Evolutionary conservation across 768 basidiomycete genomes (phyloP).

Genomic region (Lyophyllum shimeji): DNA sequence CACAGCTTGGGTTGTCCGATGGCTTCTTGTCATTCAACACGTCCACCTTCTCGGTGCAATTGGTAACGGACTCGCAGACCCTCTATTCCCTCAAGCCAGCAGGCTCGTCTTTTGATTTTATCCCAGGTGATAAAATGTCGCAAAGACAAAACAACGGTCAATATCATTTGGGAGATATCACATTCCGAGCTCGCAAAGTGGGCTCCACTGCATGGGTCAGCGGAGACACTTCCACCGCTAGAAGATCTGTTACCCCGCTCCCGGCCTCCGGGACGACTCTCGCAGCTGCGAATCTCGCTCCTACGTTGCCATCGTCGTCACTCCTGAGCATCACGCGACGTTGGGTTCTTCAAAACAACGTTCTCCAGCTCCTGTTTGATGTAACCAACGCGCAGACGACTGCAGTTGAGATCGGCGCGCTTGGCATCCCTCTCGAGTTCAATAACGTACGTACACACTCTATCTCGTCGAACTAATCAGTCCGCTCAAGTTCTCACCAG

Average conservation of each 20-base stretch:
- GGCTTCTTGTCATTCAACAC: conserved; percentile 49
- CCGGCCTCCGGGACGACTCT: conserved; percentile 42
- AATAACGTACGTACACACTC: conserved; percentile 45
- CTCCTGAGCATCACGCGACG: conserved; percentile 50
- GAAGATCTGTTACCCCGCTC: conserved; percentile 37
- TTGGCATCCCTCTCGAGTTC: conserved; percentile 54
- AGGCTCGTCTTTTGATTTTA: conserved; percentile 46
- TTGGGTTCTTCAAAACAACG: conserved; percentile 43
- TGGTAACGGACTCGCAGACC: conserved; percentile 58
- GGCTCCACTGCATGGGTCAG: conserved; percentile 46
- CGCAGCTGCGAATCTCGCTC: conserved; percentile 47
- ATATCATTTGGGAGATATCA: conserved; percentile 57
- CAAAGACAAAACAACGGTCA: conserved; percentile 45
- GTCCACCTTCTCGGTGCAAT: conserved; percentile 40
- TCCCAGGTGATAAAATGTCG: conserved; percentile 51
- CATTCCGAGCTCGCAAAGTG: conserved; percentile 46
- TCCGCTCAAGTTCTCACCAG: conserved; percentile 22
- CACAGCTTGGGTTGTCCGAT: conserved; percentile 42
- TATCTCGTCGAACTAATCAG: not conserved
- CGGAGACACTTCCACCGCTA: conserved; percentile 44
- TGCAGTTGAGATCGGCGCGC: conserved; percentile 52
- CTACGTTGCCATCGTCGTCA: conserved; percentile 44
- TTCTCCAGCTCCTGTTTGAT: conserved; percentile 49
- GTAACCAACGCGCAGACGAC: conserved; percentile 45
- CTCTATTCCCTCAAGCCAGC: conserved; percentile 47